These are phyloP conservation scores for Colletotrichum lupini DNA, from an alignment of 2,329 filamentous ascomycete species.

Conservation along the genomic window DNA sequence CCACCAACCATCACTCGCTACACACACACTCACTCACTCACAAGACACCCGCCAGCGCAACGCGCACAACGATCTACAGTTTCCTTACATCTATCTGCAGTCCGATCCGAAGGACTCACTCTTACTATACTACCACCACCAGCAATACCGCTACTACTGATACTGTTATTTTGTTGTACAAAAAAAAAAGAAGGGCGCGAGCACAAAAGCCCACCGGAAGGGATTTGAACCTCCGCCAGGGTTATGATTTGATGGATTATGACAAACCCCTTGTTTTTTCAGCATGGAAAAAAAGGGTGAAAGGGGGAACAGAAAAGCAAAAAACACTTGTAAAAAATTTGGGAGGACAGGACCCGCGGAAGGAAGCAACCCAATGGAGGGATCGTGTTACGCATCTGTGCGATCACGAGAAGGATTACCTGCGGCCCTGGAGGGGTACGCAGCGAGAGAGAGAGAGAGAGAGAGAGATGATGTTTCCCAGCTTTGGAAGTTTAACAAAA, in stretches of 20 bases:
- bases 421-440: background rate
- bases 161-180: constrained; percentile 23
- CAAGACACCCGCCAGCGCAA: background rate
- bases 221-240: constrained; percentile 4
- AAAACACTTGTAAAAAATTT: background rate
- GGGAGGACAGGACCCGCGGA: background rate
- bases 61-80: constrained; percentile 1
- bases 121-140: constrained; percentile 13
- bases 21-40: background rate
- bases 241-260: constrained; percentile 36
- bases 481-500: background rate
- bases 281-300: background rate
- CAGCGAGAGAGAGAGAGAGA: background rate
- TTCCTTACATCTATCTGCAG: constrained; percentile 4
- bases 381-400: background rate
- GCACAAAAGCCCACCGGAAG: background rate
- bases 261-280: constrained; percentile 3
- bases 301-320: background rate
- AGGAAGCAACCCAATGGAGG: background rate
- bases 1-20: constrained; percentile 3
- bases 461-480: background rate
- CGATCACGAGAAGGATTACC: background rate
- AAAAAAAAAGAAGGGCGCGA: constrained; percentile 22
- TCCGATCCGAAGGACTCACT: background rate
- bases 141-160: constrained; percentile 11